Base-by-base conservation (phyloP, 257 asterid genomes). In the Handroanthus guayacan region DNA sequence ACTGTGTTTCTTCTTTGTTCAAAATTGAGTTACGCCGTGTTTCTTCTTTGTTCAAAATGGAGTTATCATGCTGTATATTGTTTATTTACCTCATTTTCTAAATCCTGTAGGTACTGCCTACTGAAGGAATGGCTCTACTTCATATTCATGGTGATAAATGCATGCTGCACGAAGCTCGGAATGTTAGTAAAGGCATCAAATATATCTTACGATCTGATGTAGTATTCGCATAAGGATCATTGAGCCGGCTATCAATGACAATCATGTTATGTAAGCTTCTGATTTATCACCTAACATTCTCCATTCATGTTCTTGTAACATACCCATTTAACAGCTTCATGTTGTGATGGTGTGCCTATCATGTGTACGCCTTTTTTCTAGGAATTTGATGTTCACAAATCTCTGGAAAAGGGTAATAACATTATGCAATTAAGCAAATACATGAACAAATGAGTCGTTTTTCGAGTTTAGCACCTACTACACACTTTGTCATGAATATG, bases 111-210 rank as follows among this genome's bases (percentile, higher is more conserved):
- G 98, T 95, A 65, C 82, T 96, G 75, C 98, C 98, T 4, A 75
- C 87, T 25, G 95, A 87, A 90, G 98, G 98, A 39, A 89, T 89
- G 99, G 97, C 98, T 67, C 87, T 93, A 45, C 84, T 93, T 76
- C 98, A 93, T 84, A 82, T 95, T 77, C 99, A 90, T 72, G 99
- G 99, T n/a, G 89, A 87, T 47, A 93, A 87, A 80, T 91, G 98
- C 83, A 88, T 90, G 97, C 79, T 95, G 81, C 99, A 95, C 65
- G 97, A 89, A 83, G 98, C 97, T 52, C 89, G 96, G 58, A 89
- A 77, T 41, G 98, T 95, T 56, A 82, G 69, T 25, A 91, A 91
- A 78, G 99, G 98, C 31, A 78, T 91, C 81, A 95, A 95, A 84
- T 95, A 95, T 75, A 79, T 95, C 39, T 70, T 93, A 67, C 88